Conservation (phyloP, 2,329 filamentous ascomycete genomes). For the Colletotrichum salicis region DNA sequence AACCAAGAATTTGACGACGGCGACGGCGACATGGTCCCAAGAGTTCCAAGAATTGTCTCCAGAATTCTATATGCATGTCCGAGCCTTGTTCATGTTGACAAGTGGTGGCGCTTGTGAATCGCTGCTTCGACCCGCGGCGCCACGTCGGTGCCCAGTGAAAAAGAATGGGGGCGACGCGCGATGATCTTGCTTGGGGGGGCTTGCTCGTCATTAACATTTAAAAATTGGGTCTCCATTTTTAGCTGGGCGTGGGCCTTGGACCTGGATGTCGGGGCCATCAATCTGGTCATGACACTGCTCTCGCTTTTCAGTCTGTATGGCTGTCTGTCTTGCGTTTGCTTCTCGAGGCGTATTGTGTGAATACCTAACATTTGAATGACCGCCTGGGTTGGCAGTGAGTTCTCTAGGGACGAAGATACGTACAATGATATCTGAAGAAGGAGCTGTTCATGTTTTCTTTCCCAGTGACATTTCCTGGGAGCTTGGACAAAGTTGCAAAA, state of each 20-base stretch:
- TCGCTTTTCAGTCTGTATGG: background rate
- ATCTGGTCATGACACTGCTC: background rate
- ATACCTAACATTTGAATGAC: too few species aligned
- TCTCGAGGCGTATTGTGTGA: too few species aligned
- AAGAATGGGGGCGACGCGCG: slow-evolving; percentile 17
- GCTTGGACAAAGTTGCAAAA: background rate
- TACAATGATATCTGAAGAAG: too few species aligned
- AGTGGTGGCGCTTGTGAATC: background rate
- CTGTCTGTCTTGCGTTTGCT: background rate
- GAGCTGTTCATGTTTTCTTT: background rate
- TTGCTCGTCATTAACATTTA: slow-evolving; percentile 23
- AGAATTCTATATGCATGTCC: slow-evolving; percentile 20
- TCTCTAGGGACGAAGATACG: too few species aligned
- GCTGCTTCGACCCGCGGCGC: slow-evolving; percentile 6
- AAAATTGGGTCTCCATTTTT: slow-evolving; percentile 5
- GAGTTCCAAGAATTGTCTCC: background rate
- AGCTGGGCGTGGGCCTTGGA: background rate
- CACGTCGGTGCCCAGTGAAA: slow-evolving; percentile 30
- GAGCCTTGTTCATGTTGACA: slow-evolving; percentile 17
- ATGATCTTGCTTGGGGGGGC: slow-evolving; percentile 21
- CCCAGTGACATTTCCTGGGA: background rate
- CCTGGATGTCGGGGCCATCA: background rate
- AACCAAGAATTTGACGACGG: slow-evolving; percentile 9
- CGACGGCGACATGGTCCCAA: background rate
- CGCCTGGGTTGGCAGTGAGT: too few species aligned